Evolutionary conservation across 208 protist species (phyloP).

Genomic region (Trypanosoma platydactyli): DNA sequence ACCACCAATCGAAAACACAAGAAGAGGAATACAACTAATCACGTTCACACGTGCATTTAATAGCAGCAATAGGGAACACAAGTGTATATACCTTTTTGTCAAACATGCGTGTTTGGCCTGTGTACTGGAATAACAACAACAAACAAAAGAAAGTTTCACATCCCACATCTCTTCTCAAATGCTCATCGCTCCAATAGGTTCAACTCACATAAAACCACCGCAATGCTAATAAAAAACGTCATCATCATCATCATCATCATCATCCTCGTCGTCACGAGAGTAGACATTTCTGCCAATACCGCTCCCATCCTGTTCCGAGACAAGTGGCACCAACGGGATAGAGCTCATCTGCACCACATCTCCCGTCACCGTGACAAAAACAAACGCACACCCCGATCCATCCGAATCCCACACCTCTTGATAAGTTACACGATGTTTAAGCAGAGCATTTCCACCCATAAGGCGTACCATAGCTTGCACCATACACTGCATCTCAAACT

Average conservation of each 20-base stretch:
- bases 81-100: too few relatives aligned
- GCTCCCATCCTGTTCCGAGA: background rate
- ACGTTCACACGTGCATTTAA: too few relatives aligned
- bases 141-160: background rate
- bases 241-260: background rate
- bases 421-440: conserved; percentile 82
- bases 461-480: conserved; percentile 75
- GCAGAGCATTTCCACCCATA: conserved; percentile 84
- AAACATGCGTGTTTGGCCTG: too few relatives aligned
- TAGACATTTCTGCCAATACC: background rate
- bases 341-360: conserved; percentile 73
- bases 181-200: too few relatives aligned
- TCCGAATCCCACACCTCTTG: conserved; percentile 87
- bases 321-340: conserved; percentile 5
- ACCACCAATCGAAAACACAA: background rate
- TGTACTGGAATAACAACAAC: too few relatives aligned
- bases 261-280: background rate
- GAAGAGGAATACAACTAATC: too few relatives aligned
- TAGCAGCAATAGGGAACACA: too few relatives aligned
- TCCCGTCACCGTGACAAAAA: conserved; percentile 86
- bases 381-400: conserved; percentile 66
- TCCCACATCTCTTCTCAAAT: background rate
- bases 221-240: conserved; percentile 10
- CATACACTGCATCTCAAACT: conserved; percentile 77
- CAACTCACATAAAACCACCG: background rate